Evolutionary conservation across 306 rosid species (phyloP).

Genomic region (Castanea mollissima): DNA sequence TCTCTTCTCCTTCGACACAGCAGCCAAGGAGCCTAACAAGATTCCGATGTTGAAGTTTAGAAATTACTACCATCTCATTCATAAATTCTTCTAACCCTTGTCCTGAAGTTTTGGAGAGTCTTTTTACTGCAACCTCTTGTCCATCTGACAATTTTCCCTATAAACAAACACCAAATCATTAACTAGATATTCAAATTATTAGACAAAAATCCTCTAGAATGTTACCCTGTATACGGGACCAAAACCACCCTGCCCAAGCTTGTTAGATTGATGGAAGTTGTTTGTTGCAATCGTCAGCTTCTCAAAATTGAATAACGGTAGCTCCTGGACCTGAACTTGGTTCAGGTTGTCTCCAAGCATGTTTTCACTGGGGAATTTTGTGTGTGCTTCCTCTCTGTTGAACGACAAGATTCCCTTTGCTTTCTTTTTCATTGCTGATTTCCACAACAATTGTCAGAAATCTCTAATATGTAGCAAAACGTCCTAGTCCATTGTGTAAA

Average conservation of each 20-base stretch:
- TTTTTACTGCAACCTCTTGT: constrained; percentile 43
- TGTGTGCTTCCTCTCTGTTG: neutral
- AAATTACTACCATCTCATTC: constrained; percentile 42
- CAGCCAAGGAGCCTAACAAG: constrained; percentile 47
- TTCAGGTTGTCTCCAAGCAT: neutral
- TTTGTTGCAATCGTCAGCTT: constrained; percentile 25
- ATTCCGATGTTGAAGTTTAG: constrained; percentile 53
- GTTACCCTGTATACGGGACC: constrained; percentile 33
- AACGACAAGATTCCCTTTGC: neutral
- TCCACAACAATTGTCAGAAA: neutral
- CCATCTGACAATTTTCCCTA: constrained; percentile 39
- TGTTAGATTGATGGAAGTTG: constrained; percentile 20
- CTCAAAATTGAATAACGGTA: constrained; percentile 17
- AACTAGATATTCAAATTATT: neutral
- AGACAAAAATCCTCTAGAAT: neutral
- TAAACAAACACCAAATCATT: neutral
- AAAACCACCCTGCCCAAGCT: constrained; percentile 37
- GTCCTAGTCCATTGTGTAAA: neutral
- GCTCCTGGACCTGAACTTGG: constrained; percentile 23
- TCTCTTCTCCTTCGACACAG: constrained; percentile 40
- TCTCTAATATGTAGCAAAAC: neutral
- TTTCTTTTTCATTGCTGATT: neutral
- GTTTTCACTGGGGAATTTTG: neutral
- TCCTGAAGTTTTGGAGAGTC: constrained; percentile 36
- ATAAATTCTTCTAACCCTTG: constrained; percentile 49